A percentile compares a stretch with the other conserved stretches of the same genome.
Conservation (phyloP, 1,139 yeast species). For the Kodamaea ohmeri region DNA sequence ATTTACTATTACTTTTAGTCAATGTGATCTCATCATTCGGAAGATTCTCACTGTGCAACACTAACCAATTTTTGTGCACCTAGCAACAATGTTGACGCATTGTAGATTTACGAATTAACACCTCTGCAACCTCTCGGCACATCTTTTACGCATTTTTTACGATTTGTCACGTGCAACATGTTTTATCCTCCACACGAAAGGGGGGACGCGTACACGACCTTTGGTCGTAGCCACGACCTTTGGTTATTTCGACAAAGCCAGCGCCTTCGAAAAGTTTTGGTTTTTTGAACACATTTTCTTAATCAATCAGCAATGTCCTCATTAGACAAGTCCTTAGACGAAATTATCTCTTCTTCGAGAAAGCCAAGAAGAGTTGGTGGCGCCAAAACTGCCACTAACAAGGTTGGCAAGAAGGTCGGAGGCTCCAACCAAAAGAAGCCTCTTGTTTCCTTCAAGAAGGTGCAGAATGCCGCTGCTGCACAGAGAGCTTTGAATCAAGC, state of each 20-base stretch:
- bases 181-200: not conserved
- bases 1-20: no score
- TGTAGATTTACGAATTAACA: not conserved
- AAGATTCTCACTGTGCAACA: no score
- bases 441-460: conserved; percentile 39
- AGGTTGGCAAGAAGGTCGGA: conserved; percentile 35
- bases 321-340: conserved; percentile 93
- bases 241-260: not conserved
- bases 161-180: not conserved
- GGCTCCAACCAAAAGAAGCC: conserved; percentile 30
- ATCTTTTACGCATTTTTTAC: not conserved
- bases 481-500: conserved; percentile 23
- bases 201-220: conserved; percentile 5
- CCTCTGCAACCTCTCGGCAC: no score
- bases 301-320: conserved; percentile 37
- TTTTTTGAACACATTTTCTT: conserved; percentile 7
- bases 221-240: not conserved
- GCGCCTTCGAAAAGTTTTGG: conserved; percentile 6
- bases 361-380: conserved; percentile 20
- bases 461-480: conserved; percentile 31
- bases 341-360: conserved; percentile 74
- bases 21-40: no score
- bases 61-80: no score
- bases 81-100: no score
- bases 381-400: conserved; percentile 30